Conservation (phyloP, 2,329 filamentous ascomycete genomes). For the Penicillium thymicola region DNA sequence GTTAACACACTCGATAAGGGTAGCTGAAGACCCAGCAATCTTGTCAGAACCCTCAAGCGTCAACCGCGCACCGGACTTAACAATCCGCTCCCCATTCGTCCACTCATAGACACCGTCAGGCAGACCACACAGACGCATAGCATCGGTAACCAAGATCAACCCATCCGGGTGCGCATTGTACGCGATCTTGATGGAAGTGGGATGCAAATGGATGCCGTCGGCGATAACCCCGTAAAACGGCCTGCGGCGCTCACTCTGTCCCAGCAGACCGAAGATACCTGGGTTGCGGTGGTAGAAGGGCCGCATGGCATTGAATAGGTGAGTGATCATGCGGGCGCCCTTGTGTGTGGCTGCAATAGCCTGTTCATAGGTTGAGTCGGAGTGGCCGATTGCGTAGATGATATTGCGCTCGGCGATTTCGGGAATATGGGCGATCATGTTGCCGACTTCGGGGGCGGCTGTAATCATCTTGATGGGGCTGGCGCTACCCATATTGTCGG, state of each 20-base stretch:
- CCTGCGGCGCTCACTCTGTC: slow-evolving; percentile 54
- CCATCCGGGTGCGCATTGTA: slow-evolving; percentile 81
- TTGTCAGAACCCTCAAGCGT: slow-evolving; percentile 74
- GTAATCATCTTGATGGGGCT: slow-evolving; percentile 72
- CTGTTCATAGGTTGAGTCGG: slow-evolving; percentile 81
- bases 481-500: slow-evolving; percentile 55
- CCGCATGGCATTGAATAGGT: slow-evolving; percentile 91
- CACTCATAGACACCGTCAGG: slow-evolving; percentile 82
- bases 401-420: slow-evolving; percentile 64
- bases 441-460: slow-evolving; percentile 75
- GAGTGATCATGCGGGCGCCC: slow-evolving; percentile 85
- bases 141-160: slow-evolving; percentile 86
- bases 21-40: slow-evolving; percentile 65
- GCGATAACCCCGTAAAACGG: slow-evolving; percentile 88
- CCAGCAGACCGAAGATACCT: slow-evolving; percentile 82
- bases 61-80: slow-evolving; percentile 63
- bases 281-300: slow-evolving; percentile 89
- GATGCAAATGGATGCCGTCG: slow-evolving; percentile 86
- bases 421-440: slow-evolving; percentile 66
- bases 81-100: slow-evolving; percentile 67
- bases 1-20: slow-evolving; percentile 45
- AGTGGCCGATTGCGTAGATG: slow-evolving; percentile 78
- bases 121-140: slow-evolving; percentile 81
- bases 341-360: slow-evolving; percentile 67
- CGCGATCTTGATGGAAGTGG: slow-evolving; percentile 83